Evolutionary conservation across 1,284 basidiomycete species (phyloP).

Genomic region (Ustilago trichophora): DNA sequence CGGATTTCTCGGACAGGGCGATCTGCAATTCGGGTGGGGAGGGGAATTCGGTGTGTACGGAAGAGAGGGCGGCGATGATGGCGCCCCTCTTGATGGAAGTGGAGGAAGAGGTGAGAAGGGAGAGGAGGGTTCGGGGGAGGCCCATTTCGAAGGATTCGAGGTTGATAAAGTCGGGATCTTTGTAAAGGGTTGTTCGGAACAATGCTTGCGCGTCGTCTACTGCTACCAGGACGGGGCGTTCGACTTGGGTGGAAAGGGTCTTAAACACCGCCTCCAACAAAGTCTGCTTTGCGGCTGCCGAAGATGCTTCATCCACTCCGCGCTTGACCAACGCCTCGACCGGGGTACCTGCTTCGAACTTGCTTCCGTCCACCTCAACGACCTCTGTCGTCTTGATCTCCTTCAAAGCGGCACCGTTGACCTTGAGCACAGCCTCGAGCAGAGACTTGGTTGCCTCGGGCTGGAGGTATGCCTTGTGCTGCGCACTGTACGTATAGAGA

Average conservation of each 20-base stretch:
- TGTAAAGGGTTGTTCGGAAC: slow-evolving; percentile 78
- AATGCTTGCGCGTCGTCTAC: slow-evolving; percentile 87
- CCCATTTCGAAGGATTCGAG: slow-evolving; percentile 84
- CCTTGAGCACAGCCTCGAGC: slow-evolving; percentile 63
- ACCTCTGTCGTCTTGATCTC: slow-evolving; percentile 24
- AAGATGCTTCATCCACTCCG: slow-evolving; percentile 17
- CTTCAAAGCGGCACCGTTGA: slow-evolving; percentile 61
- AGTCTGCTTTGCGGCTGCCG: slow-evolving; percentile 67
- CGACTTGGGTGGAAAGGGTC: slow-evolving; percentile 75
- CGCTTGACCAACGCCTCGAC: slow-evolving; percentile 41
- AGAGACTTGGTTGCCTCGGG: slow-evolving; percentile 69
- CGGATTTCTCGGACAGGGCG: slow-evolving; percentile 34
- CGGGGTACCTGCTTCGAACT: slow-evolving; percentile 25
- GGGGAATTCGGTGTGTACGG: slow-evolving; percentile 47
- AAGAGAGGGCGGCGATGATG: slow-evolving; percentile 47
- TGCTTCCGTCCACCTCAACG: slow-evolving; percentile 29
- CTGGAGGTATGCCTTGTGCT: slow-evolving; percentile 82
- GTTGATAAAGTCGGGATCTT: slow-evolving; percentile 77
- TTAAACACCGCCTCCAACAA: slow-evolving; percentile 76
- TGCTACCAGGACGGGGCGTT: slow-evolving; percentile 80
- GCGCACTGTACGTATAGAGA: slow-evolving; percentile 77
- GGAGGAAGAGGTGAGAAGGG: slow-evolving; percentile 27
- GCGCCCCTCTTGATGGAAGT: slow-evolving; percentile 28
- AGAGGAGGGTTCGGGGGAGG: slow-evolving; percentile 72
- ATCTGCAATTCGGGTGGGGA: slow-evolving; percentile 40